Evolutionary conservation across 306 rosid genomes (phyloP).

Genomic region (Ormosia semicastrata): DNA sequence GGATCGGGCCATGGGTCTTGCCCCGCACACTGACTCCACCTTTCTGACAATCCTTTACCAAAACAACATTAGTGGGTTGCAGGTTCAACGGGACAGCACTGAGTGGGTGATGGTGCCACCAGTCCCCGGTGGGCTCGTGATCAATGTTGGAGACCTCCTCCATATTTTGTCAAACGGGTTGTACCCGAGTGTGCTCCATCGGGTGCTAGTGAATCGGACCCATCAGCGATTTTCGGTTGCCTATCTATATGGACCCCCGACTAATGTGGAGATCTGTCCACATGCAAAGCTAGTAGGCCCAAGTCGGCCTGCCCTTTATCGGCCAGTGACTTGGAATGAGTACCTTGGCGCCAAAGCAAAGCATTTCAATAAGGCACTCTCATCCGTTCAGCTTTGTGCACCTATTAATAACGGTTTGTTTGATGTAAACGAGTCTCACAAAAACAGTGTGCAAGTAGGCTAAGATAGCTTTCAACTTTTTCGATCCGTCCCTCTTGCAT

Average conservation of each 20-base stretch:
- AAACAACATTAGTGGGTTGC: conserved; percentile 70
- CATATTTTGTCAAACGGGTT: conserved; percentile 81
- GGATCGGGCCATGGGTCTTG: conserved; percentile 91
- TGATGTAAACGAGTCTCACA: conserved; percentile 51
- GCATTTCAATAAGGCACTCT: conserved; percentile 79
- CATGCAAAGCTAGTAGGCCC: conserved; percentile 60
- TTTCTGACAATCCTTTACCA: conserved; percentile 73
- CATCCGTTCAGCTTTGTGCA: conserved; percentile 46
- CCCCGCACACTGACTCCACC: conserved; percentile 87
- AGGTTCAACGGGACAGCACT: conserved; percentile 51
- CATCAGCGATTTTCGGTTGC: conserved; percentile 61
- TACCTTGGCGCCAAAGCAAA: conserved; percentile 83
- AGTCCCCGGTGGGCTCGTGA: conserved; percentile 30
- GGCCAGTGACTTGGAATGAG: conserved; percentile 85
- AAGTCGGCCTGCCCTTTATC: conserved; percentile 58
- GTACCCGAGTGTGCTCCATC: conserved; percentile 70
- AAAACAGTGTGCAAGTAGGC: conserved; percentile 49
- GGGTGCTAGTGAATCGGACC: conserved; percentile 75
- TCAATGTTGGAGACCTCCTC: conserved; percentile 68
- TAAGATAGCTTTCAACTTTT: conserved; percentile 30
- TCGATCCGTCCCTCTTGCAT: conserved; percentile 24
- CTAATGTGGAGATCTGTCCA: conserved; percentile 60
- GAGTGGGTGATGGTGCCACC: conserved; percentile 84
- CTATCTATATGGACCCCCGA: conserved; percentile 69
- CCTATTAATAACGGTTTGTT: conserved; percentile 43